Evolutionary conservation across 2,329 filamentous ascomycete species (phyloP), one percentile per base, ranked within the genome.

Genomic region (Nothophaeocryptopus gaeumannii): DNA sequence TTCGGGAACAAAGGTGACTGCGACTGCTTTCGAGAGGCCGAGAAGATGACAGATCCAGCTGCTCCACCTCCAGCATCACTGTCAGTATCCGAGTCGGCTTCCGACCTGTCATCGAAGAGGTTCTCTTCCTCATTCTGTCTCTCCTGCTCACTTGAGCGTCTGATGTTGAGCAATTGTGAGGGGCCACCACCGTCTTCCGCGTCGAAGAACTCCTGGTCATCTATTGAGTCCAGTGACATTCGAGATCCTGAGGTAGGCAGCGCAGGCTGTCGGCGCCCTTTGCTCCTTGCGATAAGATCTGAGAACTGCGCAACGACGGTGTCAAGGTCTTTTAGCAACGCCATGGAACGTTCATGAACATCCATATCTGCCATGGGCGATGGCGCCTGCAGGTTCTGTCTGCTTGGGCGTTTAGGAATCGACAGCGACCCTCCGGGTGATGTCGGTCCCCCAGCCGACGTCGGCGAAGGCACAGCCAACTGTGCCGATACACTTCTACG

Each of bases 181-280:
- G 69, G 69, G 38, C 58, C 41, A 47, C 43, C 59, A 81, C 80
- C 12, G 44, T 83, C 85, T 63, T 86, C 84, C 1, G 93, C 93
- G 67, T 99, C 93, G 62, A 96, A 99, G 71, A 97, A 99, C 66
- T 97, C 92, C 49, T 95, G 88, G 2, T 81, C 81, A 1, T 88
- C 86, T 29, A 84, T 78, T 0, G 90, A 95, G 55, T 96, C 91
- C 46, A 95, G 81, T 63, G 90, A 96, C 63, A 79, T 76, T 33
- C 82, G 74, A 9, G 80, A 78, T 11, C 60, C 62, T 4, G 64
- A 58, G 3, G 67, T 62, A 8, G 68, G 64, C 2, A 63, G 46
- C 5, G 84, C 76, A 5, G 73, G 78, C 47, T 81, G 72, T 37
- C 91, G 82, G 42, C 91, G 80, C 34, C 86, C 82, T 68, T 93